Base-by-base conservation (phyloP, 257 asterid genomes). In the Solanum paucissectum region DNA sequence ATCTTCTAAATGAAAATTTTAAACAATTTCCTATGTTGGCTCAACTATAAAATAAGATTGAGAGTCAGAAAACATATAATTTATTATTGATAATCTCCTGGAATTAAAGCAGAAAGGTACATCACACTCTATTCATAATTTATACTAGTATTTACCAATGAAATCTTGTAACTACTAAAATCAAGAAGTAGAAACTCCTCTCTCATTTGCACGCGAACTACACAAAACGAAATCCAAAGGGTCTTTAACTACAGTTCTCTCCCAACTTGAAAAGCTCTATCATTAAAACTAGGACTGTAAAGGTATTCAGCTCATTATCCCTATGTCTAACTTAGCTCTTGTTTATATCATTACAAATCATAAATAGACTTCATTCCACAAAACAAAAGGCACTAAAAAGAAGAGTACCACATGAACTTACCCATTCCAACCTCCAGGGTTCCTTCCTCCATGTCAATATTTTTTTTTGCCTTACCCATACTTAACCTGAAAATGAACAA, bases 351-450 rank as follows among this genome's bases (percentile, higher is more conserved):
- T 14, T 9, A 44, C 27, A 77, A 79, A 21, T 21, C 20, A 36
- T 21, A 40, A 37, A 40, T 40, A 76, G 36, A 7, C 60, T 40
- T 40, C 83, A 42, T 10, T 42, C 84, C 37, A 25, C n/a, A 16
- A 77, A 25, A 77, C 62, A 44, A 16, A 77, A 77, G 25, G 64
- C 14, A 27, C n/a, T 27, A 44, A 79, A 44, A 79, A 4, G 12
- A 79, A 44, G 29, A 73, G 33, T 7, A 27, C 68, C 27, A 49
- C 68, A 62, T 16, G 66, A 91, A 88, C 94, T 83, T 92, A 96
- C 99, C 99, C 93, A 96, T 96, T 77, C 99, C 99, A 91, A 96
- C 92, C 93, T 96, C 98, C 88, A 96, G 92, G 69, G 93, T 95
- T 91, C 97, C 99, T 88, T 96, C 99, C 90, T 95, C 98, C 93